Conservation (phyloP, 352 stramenopile species). For the Phytophthora citrophthora region DNA sequence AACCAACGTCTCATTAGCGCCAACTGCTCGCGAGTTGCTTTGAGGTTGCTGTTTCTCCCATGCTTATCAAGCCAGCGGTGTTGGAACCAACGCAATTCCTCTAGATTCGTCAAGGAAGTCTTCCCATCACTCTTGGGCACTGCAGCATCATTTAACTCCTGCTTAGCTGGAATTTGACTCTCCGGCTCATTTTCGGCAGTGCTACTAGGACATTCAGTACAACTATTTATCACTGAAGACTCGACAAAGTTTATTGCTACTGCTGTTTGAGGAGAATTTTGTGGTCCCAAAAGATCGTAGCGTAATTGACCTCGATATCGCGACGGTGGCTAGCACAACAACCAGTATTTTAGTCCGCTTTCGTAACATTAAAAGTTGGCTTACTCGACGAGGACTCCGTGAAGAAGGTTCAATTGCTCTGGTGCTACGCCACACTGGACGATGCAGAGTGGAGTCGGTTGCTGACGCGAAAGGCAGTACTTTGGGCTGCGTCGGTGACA, state of each 20-base stretch:
- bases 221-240: neutral
- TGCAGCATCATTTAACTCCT: conserved; percentile 1
- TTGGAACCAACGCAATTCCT: conserved; percentile 78
- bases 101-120: conserved; percentile 44
- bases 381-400: conserved; percentile 44
- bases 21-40: conserved; percentile 70
- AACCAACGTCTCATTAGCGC: conserved; percentile 84
- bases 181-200: neutral
- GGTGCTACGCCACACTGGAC: conserved; percentile 56
- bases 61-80: conserved; percentile 82
- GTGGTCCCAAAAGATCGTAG: conserved; percentile 36
- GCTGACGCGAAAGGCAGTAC: conserved; percentile 54
- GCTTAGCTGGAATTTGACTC: neutral
- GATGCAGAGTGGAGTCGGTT: conserved; percentile 66
- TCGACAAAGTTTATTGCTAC: neutral
- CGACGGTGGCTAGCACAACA: conserved; percentile 41
- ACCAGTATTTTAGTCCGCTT: neutral
- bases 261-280: neutral
- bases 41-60: conserved; percentile 74
- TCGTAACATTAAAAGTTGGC: neutral
- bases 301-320: conserved; percentile 44
- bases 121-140: neutral
- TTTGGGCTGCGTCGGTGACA: conserved; percentile 13
- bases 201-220: neutral
- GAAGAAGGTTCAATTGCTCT: conserved; percentile 29